A percentile compares a stretch with the other conserved stretches of the same genome.
phyloP scores from a whole-genome alignment of 2,329 filamentous ascomycete genomes.

The Bretziella fagacearum region DNA sequence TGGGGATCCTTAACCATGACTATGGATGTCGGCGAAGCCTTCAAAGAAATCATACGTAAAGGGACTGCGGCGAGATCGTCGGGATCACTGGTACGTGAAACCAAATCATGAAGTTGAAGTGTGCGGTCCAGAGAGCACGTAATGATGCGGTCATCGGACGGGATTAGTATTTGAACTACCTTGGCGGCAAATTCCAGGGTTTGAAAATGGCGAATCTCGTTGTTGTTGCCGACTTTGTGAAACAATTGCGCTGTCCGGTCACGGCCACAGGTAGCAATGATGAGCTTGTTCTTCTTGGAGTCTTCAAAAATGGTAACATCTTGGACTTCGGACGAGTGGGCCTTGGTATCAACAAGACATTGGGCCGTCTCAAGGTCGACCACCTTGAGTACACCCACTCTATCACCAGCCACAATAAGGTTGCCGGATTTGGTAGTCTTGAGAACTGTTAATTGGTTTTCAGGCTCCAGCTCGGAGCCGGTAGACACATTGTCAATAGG shows the following conservation, averaged over 20 bases:
- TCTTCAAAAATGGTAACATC: constrained; percentile 58
- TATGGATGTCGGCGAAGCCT: constrained; percentile 78
- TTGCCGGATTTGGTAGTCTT: constrained; percentile 43
- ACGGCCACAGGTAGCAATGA: constrained; percentile 69
- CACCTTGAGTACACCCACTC: constrained; percentile 62
- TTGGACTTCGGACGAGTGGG: constrained; percentile 72
- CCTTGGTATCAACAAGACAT: constrained; percentile 57
- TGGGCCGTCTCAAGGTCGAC: constrained; percentile 45
- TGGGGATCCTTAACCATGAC: constrained; percentile 45
- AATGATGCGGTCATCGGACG: constrained; percentile 57
- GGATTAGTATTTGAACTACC: constrained; percentile 57
- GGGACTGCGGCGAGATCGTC: constrained; percentile 61
- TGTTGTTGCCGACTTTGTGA: constrained; percentile 32
- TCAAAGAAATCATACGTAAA: constrained; percentile 60
- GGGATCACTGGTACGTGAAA: constrained; percentile 47
- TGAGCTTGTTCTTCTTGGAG: constrained; percentile 30
- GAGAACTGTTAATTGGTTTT: constrained; percentile 44
- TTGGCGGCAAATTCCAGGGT: constrained; percentile 86
- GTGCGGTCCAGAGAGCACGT: constrained; percentile 84
- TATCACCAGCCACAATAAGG: constrained; percentile 69
- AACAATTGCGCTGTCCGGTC: constrained; percentile 95
- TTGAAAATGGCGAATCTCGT: constrained; percentile 58
- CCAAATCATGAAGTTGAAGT: constrained; percentile 62
- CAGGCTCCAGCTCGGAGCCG: constrained; percentile 32
- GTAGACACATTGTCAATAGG: constrained; percentile 46